Evolutionary conservation across 1,139 yeast genomes (phyloP), one percentile per base, ranked within the genome.

Genomic region (Pneumocystis oryctolagi): DNA sequence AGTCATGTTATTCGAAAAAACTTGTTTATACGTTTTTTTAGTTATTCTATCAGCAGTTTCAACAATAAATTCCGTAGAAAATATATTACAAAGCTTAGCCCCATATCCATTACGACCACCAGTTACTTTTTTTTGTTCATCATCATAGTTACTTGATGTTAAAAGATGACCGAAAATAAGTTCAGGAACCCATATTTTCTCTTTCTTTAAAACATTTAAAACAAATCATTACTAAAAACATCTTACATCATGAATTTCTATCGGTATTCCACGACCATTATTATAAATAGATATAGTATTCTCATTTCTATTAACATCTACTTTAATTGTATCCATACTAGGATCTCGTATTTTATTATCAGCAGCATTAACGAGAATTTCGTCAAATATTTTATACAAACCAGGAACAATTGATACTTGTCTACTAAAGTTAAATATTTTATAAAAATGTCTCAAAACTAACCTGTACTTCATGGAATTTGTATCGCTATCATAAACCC

Each of bases 51-150:
- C 97, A 9, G 96, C 95, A 5, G 99, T 94, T 73, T 90, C 97
- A 56, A 94, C 80, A 20, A 79, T 81, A 71, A 94, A 94, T 70
- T 87, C 87, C 2, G 90, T 87, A 30, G 97, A 89, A 72, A 89
- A 89, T 69, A 94, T 87, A 75, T 94, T 87, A 80, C 95, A 88
- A 73, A 94, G 74, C 74, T 94, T 94, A 61, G 99, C 98, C 75
- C 99, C 99, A 73, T 83, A 94, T 68, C 98, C 98, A 73, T 94
- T 94, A 78, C 99, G 83, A 74, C 99, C 99, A 77, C 98, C 99
- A 1, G 96, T 89, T 34, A 94, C 97, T 73, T 94, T 94, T 76
- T 87, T 88, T 71, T 92, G 87, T 68, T 92, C 83, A 72, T 94
- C 98, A 72, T 94, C 96, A 73, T 94, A 94, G 74, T 94, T 94